Percentiles rank a stretch among this genome's conserved stretches.
Conservation (phyloP, 148 eudicot genomes). For the Polygonum maritimum region DNA sequence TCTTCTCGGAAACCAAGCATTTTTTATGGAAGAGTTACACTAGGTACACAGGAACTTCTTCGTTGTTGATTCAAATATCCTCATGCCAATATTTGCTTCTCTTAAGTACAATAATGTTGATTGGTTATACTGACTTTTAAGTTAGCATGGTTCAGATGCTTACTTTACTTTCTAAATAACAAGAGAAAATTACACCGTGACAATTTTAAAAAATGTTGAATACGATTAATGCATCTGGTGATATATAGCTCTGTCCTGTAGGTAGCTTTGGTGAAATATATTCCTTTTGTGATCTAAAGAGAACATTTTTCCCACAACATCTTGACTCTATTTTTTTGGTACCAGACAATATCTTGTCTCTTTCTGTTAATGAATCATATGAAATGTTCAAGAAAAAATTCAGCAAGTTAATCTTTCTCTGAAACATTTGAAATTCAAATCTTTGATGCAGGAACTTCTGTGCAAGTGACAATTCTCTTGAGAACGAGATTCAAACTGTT, state of each 20-base stretch:
- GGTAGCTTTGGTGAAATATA: neutral
- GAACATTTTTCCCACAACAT: neutral
- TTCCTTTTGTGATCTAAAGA: neutral
- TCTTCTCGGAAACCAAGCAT: neutral
- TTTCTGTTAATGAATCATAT: neutral
- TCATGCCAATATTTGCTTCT: neutral
- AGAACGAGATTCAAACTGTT: constrained; percentile 13
- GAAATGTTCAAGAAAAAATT: neutral
- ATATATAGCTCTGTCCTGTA: neutral
- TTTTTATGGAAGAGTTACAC: neutral
- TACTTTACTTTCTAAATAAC: neutral
- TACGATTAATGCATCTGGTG: neutral
- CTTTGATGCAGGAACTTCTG: constrained; percentile 33
- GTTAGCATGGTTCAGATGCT: neutral
- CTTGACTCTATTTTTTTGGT: neutral
- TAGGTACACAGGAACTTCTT: neutral
- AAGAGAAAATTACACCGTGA: neutral
- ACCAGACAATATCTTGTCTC: neutral
- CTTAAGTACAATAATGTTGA: neutral
- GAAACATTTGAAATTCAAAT: constrained; percentile 10
- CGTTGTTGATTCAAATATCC: neutral
- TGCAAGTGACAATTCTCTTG: constrained; percentile 19
- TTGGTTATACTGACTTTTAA: neutral
- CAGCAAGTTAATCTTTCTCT: neutral
- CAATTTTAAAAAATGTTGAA: neutral